Conservation (phyloP, 2,329 filamentous ascomycete species). For the Ceratocystis harringtonii region DNA sequence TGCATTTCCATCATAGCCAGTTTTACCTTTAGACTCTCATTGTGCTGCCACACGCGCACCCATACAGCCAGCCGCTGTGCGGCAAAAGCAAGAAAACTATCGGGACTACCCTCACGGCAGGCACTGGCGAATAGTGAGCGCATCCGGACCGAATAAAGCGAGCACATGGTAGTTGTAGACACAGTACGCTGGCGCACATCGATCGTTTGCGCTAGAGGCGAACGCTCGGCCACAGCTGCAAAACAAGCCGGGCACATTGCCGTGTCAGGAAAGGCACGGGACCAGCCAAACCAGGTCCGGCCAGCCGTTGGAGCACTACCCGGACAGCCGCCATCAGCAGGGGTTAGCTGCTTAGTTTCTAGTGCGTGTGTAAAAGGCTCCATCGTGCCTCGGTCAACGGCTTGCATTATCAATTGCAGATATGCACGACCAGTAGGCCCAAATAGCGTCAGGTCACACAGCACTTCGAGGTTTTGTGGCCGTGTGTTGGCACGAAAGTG, state of each 20-base stretch:
- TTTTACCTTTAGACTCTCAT: constrained; percentile 23
- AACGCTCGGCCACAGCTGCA: constrained; percentile 22
- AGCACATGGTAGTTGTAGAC: constrained; percentile 23
- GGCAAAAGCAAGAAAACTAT: constrained; percentile 22
- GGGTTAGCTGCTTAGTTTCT: background rate
- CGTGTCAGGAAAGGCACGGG: constrained; percentile 20
- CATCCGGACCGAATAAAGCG: constrained; percentile 28
- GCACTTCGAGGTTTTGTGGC: constrained; percentile 18
- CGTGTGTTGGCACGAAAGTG: constrained; percentile 23
- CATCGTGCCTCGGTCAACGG: constrained; percentile 24
- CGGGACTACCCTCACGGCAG: constrained; percentile 22
- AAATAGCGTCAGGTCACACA: constrained; percentile 24
- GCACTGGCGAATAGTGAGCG: constrained; percentile 24
- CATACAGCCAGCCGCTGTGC: constrained; percentile 22
- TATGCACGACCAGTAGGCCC: constrained; percentile 21
- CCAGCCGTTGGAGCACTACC: constrained; percentile 15
- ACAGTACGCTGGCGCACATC: constrained; percentile 21
- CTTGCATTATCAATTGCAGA: constrained; percentile 22
- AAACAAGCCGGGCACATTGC: constrained; percentile 26
- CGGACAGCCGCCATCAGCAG: background rate
- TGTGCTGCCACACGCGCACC: constrained; percentile 22
- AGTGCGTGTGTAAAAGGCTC: constrained; percentile 22
- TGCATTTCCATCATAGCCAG: constrained; percentile 25
- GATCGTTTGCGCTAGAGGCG: constrained; percentile 21
- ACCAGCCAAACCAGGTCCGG: constrained; percentile 26